These are phyloP conservation scores for Arthrinium phaeospermum DNA, from an alignment of 2,329 filamentous ascomycete genomes.

Conservation along the genomic window DNA sequence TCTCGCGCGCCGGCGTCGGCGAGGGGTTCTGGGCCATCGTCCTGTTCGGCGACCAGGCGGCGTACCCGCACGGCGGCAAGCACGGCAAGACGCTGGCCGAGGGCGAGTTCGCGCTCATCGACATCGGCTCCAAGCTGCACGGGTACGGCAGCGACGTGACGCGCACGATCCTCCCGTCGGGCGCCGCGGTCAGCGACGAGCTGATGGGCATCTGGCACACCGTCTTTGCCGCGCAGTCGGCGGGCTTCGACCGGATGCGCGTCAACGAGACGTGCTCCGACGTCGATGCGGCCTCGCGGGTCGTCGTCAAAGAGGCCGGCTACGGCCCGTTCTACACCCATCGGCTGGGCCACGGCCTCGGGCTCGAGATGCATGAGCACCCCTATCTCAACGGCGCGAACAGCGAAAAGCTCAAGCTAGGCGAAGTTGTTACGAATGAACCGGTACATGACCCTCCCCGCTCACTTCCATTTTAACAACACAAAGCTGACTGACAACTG, in stretches of 20 bases:
- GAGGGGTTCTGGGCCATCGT: constrained; percentile 36
- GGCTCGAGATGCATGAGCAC: constrained; percentile 38
- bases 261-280: constrained; percentile 36
- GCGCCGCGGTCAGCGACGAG: constrained; percentile 31
- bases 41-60: constrained; percentile 37
- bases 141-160: constrained; percentile 39
- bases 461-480: neutral
- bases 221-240: constrained; percentile 32
- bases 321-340: constrained; percentile 38
- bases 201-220: constrained; percentile 35
- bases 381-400: constrained; percentile 40
- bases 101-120: constrained; percentile 37
- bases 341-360: constrained; percentile 37
- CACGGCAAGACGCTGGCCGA: constrained; percentile 33
- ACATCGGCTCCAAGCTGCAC: constrained; percentile 37
- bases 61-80: constrained; percentile 38
- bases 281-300: constrained; percentile 36
- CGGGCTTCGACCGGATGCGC: constrained; percentile 34
- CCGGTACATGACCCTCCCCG: constrained; percentile 30
- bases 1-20: constrained; percentile 34
- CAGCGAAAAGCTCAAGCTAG: constrained; percentile 33
- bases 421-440: constrained; percentile 37
- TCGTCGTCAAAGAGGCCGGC: constrained; percentile 30
- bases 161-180: constrained; percentile 34
- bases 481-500: neutral